Conservation (phyloP, 2,329 filamentous ascomycete genomes). For the Penicillium sp. region DNA sequence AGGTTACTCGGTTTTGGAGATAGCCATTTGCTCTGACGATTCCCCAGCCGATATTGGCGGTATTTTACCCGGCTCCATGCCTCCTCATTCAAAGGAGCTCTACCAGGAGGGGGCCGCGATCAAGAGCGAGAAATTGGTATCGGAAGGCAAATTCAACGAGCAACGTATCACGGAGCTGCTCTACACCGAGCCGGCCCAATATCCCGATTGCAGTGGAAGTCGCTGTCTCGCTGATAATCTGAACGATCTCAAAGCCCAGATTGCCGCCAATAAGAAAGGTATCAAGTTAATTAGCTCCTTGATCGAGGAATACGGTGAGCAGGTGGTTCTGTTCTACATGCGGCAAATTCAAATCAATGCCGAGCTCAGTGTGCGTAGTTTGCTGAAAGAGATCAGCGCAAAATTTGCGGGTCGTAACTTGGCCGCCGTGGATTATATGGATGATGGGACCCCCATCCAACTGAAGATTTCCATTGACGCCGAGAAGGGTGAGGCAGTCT, state of each 20-base stretch:
- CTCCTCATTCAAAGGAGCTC: conserved; percentile 64
- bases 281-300: conserved; percentile 69
- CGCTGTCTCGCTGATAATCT: conserved; percentile 75
- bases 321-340: conserved; percentile 77
- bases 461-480: conserved; percentile 70
- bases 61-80: conserved; percentile 75
- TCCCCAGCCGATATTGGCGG: conserved; percentile 62
- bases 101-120: conserved; percentile 66
- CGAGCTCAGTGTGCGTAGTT: conserved; percentile 66
- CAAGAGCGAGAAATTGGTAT: conserved; percentile 53
- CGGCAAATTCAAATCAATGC: conserved; percentile 73
- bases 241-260: conserved; percentile 77
- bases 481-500: conserved; percentile 65
- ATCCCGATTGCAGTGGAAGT: conserved; percentile 71
- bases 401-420: conserved; percentile 63
- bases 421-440: conserved; percentile 73
- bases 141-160: conserved; percentile 62
- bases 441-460: conserved; percentile 75
- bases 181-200: conserved; percentile 66
- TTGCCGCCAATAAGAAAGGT: conserved; percentile 78
- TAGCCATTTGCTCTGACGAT: not conserved
- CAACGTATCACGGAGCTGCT: conserved; percentile 66
- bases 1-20: conserved; percentile 37
- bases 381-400: conserved; percentile 65
- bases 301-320: conserved; percentile 69